A percentile compares a stretch with the other conserved stretches of the same genome.
Conservation (phyloP, 345 rosid species). For the Toxicodendron radicans region DNA sequence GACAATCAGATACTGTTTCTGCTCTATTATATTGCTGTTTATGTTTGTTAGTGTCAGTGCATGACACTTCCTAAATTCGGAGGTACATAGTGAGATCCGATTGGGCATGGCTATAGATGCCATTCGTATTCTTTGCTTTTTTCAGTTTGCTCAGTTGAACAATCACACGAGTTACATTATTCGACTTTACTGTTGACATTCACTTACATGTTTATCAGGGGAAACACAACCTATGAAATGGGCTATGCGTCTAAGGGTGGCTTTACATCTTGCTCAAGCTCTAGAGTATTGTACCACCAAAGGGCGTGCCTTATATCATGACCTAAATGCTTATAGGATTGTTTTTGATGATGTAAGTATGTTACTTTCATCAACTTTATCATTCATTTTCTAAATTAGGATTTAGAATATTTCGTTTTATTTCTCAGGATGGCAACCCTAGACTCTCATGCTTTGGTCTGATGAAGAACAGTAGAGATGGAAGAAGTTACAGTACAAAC, state of each 20-base stretch:
- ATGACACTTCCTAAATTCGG: background rate
- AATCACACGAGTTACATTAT: background rate
- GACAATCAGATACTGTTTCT: background rate
- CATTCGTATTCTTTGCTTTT: background rate
- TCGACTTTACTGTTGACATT: slow-evolving; percentile 7
- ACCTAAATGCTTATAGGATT: slow-evolving; percentile 90
- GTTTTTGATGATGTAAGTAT: slow-evolving; percentile 81
- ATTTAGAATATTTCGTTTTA: slow-evolving; percentile 8
- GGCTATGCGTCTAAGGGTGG: slow-evolving; percentile 97
- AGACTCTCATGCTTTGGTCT: slow-evolving; percentile 94
- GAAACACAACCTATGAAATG: slow-evolving; percentile 95
- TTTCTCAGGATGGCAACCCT: slow-evolving; percentile 73
- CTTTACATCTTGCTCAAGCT: slow-evolving; percentile 88
- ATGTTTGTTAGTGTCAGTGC: background rate
- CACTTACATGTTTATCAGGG: slow-evolving; percentile 49
- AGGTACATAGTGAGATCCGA: background rate
- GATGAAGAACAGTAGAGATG: slow-evolving; percentile 97
- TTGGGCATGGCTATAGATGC: too few relatives aligned
- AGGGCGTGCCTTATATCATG: slow-evolving; percentile 87
- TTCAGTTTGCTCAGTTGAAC: slow-evolving; percentile 5
- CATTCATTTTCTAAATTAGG: background rate
- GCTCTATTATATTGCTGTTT: background rate
- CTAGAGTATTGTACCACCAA: slow-evolving; percentile 86
- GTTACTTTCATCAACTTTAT: slow-evolving; percentile 10
- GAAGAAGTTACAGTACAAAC: slow-evolving; percentile 86